phyloP scores from a whole-genome alignment of 768 basidiomycete genomes.

The Xanthoconium purpureum region DNA sequence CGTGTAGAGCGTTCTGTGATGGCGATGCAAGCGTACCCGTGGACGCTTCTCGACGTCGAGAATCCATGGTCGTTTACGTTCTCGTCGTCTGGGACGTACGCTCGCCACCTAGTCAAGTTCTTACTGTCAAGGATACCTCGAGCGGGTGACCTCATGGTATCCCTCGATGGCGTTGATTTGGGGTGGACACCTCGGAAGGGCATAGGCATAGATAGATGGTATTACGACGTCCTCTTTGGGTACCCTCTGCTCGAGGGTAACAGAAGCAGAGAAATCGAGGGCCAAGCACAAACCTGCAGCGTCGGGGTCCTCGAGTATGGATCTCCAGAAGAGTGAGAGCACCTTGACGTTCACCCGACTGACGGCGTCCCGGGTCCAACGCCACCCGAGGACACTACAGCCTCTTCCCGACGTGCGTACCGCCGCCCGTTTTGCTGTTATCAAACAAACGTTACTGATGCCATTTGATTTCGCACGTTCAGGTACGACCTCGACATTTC shows the following conservation, averaged over 20 bases:
- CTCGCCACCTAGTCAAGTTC: constrained; percentile 60
- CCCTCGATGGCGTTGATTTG: constrained; percentile 59
- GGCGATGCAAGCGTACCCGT: constrained; percentile 73
- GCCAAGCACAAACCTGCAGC: constrained; percentile 69
- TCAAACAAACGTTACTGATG: not conserved
- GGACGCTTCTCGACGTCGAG: constrained; percentile 65
- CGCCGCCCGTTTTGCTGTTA: not conserved
- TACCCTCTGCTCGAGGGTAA: constrained; percentile 43
- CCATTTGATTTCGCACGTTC: not conserved
- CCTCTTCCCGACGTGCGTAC: constrained; percentile 68
- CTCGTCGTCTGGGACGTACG: constrained; percentile 59
- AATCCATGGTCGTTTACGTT: constrained; percentile 60
- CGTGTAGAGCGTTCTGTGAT: constrained; percentile 68
- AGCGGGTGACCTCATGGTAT: constrained; percentile 49
- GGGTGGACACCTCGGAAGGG: constrained; percentile 48
- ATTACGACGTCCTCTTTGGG: constrained; percentile 57
- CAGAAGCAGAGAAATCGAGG: constrained; percentile 44
- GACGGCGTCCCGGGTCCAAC: constrained; percentile 44
- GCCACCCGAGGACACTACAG: constrained; percentile 56
- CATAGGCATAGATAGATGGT: constrained; percentile 72
- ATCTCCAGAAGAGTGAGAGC: constrained; percentile 48
- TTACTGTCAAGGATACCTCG: constrained; percentile 70
- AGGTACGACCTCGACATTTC: constrained; percentile 51
- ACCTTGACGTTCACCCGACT: not conserved
- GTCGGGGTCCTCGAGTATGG: constrained; percentile 75